phyloP scores from a whole-genome alignment of 225 moss, liverwort and hornwort genomes.

The Neckera pumila region DNA sequence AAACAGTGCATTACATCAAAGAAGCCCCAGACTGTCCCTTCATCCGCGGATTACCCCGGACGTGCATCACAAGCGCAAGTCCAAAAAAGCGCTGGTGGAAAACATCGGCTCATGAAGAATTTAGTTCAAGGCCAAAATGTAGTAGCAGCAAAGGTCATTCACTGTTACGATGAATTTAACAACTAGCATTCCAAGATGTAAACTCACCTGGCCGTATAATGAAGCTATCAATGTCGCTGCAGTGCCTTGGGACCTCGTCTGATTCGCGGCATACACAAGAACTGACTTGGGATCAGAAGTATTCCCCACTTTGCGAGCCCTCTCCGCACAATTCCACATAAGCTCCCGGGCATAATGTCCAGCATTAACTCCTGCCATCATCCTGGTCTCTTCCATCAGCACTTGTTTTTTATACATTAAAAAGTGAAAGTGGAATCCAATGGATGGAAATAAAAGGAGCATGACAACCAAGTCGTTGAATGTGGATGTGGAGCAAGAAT shows the following conservation, averaged over 20 bases:
- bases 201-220: constrained; percentile 52
- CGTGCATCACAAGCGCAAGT: background rate
- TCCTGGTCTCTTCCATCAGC: constrained; percentile 17
- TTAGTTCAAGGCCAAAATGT: background rate
- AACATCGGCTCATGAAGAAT: background rate
- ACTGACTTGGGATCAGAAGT: constrained; percentile 66
- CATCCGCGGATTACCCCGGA: background rate
- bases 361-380: constrained; percentile 69
- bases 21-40: background rate
- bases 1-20: background rate
- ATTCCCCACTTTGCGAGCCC: constrained; percentile 54
- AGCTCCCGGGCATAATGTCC: constrained; percentile 93
- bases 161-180: background rate
- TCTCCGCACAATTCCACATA: constrained; percentile 95
- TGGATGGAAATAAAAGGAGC: background rate
- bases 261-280: constrained; percentile 50
- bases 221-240: constrained; percentile 75
- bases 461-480: background rate
- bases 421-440: background rate
- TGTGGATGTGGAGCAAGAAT: background rate
- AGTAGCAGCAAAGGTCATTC: background rate
- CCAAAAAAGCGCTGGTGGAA: background rate
- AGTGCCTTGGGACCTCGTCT: constrained; percentile 58
- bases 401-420: background rate
- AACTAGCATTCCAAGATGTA: background rate